Evolutionary conservation across 129 eudicot genomes (phyloP), one percentile per base, ranked within the genome.

Genomic region (Glebionis coronaria): DNA sequence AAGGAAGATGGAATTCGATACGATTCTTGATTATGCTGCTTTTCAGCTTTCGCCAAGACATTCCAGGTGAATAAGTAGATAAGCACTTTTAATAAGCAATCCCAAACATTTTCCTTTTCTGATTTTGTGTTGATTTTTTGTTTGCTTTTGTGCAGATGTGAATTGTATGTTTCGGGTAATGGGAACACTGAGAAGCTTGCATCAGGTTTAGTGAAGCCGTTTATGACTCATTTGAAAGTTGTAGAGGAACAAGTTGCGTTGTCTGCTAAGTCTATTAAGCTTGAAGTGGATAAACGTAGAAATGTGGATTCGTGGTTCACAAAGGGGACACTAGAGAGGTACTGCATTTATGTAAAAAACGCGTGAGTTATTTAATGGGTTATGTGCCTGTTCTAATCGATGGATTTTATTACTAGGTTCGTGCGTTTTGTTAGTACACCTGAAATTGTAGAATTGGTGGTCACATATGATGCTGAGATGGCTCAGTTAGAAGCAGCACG

Each of bases 301-400:
- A 85, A 83, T 74, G 87, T 81, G 19, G 85, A 86, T 52, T 55
- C 82, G 28, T 94, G 99, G 99, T 94, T 94, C 82, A 94, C 99
- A 6, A 94, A 90, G 76, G 99, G 99, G 63, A 94, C 95, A n/a
- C 81, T 94, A n/a, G 99, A 94, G 83, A 94, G 99, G 99, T 94
- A 66, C 14, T 65, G 70, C 63, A 16, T 53, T 10, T 42, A 38
- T 42, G 16, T 16, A 60, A 28, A 11, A 12, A 8, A 16, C n/a
- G 56, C 47, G 5, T 4, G 5, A 16, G 11, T 19, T 50, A 38
- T 19, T 31, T 28, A 45, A 55, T 10, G 50, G 18, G 66, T 46
- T 65, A 10, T 65, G 58, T 31, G 51, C 50, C 40, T 16, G 9
- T 68, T 7, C 51, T 66, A 27, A 52, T 40, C 60, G 35, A 61